phyloP scores from a whole-genome alignment of 257 asterid genomes.

The Buddleja alternifolia region DNA sequence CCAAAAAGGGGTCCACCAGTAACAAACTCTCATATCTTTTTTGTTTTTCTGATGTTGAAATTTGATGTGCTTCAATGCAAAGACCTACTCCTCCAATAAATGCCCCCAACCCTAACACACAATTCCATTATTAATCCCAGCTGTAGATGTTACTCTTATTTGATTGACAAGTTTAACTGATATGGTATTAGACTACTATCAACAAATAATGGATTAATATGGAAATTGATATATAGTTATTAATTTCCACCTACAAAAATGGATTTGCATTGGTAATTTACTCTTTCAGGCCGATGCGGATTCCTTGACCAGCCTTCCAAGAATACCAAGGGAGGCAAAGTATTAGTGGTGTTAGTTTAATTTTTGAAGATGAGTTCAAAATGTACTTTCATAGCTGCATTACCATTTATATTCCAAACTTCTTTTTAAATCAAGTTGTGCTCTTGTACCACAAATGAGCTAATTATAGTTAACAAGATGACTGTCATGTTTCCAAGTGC shows the following conservation, averaged over 20 bases:
- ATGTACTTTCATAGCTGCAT: neutral
- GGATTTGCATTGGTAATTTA: neutral
- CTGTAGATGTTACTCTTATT: neutral
- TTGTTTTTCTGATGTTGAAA: slow-evolving; percentile 43
- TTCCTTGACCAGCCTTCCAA: neutral
- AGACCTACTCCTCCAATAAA: slow-evolving; percentile 42
- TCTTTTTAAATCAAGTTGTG: slow-evolving; percentile 24
- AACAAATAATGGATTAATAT: neutral
- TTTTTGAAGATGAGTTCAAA: too few species aligned
- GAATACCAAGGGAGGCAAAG: too few species aligned
- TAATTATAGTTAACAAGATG: slow-evolving; percentile 7
- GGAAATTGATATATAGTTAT: neutral
- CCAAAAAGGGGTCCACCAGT: slow-evolving; percentile 40
- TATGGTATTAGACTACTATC: neutral
- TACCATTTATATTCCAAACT: too few species aligned
- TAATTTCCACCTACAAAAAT: too few species aligned
- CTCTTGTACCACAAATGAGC: slow-evolving; percentile 25
- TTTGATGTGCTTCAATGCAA: slow-evolving; percentile 42
- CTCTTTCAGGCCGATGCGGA: neutral
- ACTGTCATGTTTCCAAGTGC: neutral
- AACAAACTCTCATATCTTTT: slow-evolving; percentile 30
- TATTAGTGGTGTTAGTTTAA: too few species aligned
- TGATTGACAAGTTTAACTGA: slow-evolving; percentile 33
- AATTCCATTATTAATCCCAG: slow-evolving; percentile 27
- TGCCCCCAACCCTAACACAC: slow-evolving; percentile 20